Conservation (phyloP, 257 asterid species). For the Datura wrightii region DNA sequence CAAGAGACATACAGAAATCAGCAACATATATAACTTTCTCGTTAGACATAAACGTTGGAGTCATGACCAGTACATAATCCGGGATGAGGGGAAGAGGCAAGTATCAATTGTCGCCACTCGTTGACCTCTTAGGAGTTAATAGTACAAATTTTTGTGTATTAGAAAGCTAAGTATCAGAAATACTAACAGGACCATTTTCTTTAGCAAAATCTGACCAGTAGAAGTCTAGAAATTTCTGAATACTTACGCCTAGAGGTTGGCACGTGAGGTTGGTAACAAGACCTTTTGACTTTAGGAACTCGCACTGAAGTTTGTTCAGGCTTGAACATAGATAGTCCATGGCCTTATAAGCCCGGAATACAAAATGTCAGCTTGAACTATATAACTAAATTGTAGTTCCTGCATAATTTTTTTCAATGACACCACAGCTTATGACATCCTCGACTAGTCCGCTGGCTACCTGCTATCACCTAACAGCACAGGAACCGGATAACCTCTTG, state of each 20-base stretch:
- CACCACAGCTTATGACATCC: not conserved
- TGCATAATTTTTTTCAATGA: not conserved
- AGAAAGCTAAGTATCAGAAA: not conserved
- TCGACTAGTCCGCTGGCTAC: not conserved
- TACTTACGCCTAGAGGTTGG: not conserved
- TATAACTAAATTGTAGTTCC: not conserved
- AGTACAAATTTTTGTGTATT: not conserved
- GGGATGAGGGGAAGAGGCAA: not conserved
- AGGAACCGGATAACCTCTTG: not conserved
- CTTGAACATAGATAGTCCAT: conserved; percentile 10
- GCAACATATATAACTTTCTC: not conserved
- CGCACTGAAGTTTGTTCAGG: not conserved
- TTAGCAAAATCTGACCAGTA: not conserved
- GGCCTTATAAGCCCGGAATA: conserved; percentile 1
- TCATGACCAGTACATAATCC: not conserved
- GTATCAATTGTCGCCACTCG: not conserved
- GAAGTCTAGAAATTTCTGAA: not conserved
- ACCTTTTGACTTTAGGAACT: not conserved
- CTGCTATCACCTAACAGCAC: not conserved
- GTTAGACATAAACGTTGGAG: not conserved
- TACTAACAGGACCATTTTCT: not conserved
- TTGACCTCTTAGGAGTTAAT: not conserved
- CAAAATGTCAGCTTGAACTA: not conserved
- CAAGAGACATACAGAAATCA: conserved; percentile 30
- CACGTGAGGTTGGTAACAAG: not conserved